A percentile compares a stretch with the other conserved stretches of the same genome.
Evolutionary conservation across 352 stramenopile species (phyloP).

Genomic region (Globisporangium lucens): DNA sequence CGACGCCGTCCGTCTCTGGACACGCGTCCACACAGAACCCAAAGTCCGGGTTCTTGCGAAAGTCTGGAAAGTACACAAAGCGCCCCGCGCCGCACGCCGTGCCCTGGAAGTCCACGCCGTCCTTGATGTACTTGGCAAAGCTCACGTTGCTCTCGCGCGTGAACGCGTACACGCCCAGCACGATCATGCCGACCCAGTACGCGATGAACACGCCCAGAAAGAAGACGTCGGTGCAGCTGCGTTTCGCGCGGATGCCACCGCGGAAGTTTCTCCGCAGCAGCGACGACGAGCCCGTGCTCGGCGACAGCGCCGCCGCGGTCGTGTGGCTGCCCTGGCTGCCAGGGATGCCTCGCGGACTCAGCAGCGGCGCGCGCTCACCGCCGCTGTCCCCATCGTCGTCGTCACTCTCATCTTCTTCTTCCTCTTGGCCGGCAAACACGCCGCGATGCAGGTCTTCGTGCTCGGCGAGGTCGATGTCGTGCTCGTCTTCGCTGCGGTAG

Average conservation of each 20-base stretch:
- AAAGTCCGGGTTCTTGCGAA: conserved; percentile 68
- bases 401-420: conserved; percentile 18
- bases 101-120: conserved; percentile 74
- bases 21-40: conserved; percentile 68
- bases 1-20: conserved; percentile 35
- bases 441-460: conserved; percentile 2
- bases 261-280: conserved; percentile 43
- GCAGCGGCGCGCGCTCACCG: conserved; percentile 42
- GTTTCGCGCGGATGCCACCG: conserved; percentile 35
- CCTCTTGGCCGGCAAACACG: conserved; percentile 6
- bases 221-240: conserved; percentile 56
- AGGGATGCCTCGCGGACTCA: conserved; percentile 20
- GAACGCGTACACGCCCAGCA: conserved; percentile 60
- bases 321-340: conserved; percentile 4
- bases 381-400: conserved; percentile 13
- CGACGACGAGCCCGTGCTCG: conserved; percentile 40
- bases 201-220: conserved; percentile 45
- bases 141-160: conserved; percentile 58
- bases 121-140: conserved; percentile 78
- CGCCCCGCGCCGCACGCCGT: conserved; percentile 38
- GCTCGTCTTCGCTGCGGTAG: conserved; percentile 14
- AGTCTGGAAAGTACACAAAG: conserved; percentile 79
- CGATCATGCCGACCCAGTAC: conserved; percentile 82
- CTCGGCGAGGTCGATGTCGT: conserved; percentile 10
- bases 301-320: conserved; percentile 44